A percentile compares a stretch with the other conserved stretches of the same genome.
phyloP scores from a whole-genome alignment of 1,284 basidiomycete genomes.

The Boletus mariae region DNA sequence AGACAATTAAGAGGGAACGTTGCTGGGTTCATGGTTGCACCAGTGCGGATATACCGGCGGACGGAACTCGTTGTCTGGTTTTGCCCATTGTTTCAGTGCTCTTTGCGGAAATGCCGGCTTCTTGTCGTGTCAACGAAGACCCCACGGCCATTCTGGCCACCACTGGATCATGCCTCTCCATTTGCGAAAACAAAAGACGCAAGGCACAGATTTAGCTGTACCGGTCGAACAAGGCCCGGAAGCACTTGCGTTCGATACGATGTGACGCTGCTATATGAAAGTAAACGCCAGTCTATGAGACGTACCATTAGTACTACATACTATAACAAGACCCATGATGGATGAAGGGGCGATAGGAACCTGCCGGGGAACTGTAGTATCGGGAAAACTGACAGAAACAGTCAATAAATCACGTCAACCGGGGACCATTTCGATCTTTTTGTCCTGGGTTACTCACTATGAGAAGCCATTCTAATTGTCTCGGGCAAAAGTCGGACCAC shows the following conservation, averaged over 20 bases:
- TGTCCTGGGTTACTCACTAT: conserved; percentile 9
- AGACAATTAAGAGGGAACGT: conserved; percentile 20
- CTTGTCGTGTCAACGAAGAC: not conserved
- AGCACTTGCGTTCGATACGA: not conserved
- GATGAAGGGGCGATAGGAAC: not conserved
- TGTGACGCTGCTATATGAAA: not conserved
- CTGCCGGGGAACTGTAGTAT: not conserved
- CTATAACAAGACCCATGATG: not conserved
- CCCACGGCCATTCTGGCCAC: not conserved
- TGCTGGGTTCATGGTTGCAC: not conserved
- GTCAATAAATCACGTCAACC: not conserved
- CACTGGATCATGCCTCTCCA: conserved; percentile 3
- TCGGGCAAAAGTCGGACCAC: conserved; percentile 12
- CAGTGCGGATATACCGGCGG: conserved; percentile 4
- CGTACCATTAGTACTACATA: not conserved
- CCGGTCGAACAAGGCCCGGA: not conserved
- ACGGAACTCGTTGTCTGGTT: conserved; percentile 1
- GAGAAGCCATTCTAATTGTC: conserved; percentile 22
- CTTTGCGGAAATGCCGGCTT: not conserved
- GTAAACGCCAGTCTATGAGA: not conserved
- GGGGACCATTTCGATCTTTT: conserved; percentile 10
- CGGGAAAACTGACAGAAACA: not conserved
- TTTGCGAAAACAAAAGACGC: conserved; percentile 19
- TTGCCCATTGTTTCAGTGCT: conserved; percentile 16
- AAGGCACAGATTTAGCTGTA: not conserved